Percentiles rank a stretch among this genome's conserved stretches.
phyloP scores from a whole-genome alignment of 2,329 filamentous ascomycete genomes.

The Paraphaeosphaeria minitans region DNA sequence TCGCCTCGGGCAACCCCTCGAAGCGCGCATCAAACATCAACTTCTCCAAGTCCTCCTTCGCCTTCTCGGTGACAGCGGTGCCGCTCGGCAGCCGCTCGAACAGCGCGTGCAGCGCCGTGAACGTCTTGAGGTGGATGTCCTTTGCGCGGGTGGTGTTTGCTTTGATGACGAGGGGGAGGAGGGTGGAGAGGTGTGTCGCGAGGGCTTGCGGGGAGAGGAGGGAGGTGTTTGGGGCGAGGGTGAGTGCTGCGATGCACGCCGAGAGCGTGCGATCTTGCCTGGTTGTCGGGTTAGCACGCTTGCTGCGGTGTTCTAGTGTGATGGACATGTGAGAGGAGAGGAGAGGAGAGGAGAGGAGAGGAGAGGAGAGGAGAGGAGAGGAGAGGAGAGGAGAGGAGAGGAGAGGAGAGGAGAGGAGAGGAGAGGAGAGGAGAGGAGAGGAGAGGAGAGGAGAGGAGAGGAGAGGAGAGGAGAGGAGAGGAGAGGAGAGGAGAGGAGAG shows the following conservation, averaged over 20 bases:
- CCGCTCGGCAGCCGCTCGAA: slow-evolving; percentile 24
- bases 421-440: no score
- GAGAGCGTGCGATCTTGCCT: slow-evolving; percentile 34
- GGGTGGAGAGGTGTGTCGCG: slow-evolving; percentile 16
- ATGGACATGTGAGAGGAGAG: slow-evolving; percentile 7
- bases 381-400: no score
- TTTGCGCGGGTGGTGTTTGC: slow-evolving; percentile 29
- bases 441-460: no score
- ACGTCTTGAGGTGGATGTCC: slow-evolving; percentile 27
- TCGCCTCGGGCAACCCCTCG: slow-evolving; percentile 34
- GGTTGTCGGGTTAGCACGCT: background rate
- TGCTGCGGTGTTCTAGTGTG: background rate
- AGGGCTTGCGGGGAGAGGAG: slow-evolving; percentile 17
- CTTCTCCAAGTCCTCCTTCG: slow-evolving; percentile 23
- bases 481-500: no score
- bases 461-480: no score
- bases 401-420: no score
- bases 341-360: no score
- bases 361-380: no score
- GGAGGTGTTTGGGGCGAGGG: slow-evolving; percentile 24
- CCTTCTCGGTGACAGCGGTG: slow-evolving; percentile 9
- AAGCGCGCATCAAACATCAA: slow-evolving; percentile 32
- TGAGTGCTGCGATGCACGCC: slow-evolving; percentile 26
- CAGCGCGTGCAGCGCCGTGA: slow-evolving; percentile 27
- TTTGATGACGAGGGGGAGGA: slow-evolving; percentile 23